phyloP scores from a whole-genome alignment of 2,329 filamentous ascomycete species.

The Aspergillus novofumigatus region DNA sequence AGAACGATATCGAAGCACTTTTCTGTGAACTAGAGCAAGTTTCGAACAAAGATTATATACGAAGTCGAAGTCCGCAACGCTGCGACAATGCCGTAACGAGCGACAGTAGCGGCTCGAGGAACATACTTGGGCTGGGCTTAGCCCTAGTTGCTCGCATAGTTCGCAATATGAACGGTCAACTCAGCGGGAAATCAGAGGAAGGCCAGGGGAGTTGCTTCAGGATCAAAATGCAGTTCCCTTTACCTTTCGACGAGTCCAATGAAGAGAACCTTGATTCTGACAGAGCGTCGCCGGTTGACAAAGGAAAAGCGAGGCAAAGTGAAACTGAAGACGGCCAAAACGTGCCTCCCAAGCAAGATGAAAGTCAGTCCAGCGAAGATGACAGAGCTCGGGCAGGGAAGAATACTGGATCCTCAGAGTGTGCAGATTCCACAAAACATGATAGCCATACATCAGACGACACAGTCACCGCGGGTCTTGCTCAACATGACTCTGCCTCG shows the following conservation, averaged over 20 bases:
- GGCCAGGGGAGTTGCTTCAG: conserved; percentile 79
- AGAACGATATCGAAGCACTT: conserved; percentile 54
- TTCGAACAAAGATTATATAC: conserved; percentile 50
- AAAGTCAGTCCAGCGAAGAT: background rate
- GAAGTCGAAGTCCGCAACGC: conserved; percentile 34
- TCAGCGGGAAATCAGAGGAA: conserved; percentile 77
- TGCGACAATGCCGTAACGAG: conserved; percentile 21
- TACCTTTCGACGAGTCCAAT: conserved; percentile 42
- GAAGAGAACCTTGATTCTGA: background rate
- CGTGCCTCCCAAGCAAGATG: background rate
- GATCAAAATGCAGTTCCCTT: conserved; percentile 69
- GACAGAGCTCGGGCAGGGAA: background rate
- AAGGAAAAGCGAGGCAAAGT: background rate
- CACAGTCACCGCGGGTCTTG: background rate
- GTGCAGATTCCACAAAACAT: background rate
- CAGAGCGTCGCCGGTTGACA: background rate
- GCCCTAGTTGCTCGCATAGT: conserved; percentile 82
- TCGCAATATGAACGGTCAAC: conserved; percentile 84
- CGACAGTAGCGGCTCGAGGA: conserved; percentile 23
- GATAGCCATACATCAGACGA: background rate
- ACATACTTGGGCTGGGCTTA: conserved; percentile 73
- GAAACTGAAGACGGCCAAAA: background rate
- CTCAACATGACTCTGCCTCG: background rate
- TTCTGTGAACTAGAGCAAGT: conserved; percentile 67
- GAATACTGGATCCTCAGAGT: background rate